These are phyloP conservation scores for Aspergillus neotritici DNA, from an alignment of 2,329 filamentous ascomycete species.

Conservation along the genomic window DNA sequence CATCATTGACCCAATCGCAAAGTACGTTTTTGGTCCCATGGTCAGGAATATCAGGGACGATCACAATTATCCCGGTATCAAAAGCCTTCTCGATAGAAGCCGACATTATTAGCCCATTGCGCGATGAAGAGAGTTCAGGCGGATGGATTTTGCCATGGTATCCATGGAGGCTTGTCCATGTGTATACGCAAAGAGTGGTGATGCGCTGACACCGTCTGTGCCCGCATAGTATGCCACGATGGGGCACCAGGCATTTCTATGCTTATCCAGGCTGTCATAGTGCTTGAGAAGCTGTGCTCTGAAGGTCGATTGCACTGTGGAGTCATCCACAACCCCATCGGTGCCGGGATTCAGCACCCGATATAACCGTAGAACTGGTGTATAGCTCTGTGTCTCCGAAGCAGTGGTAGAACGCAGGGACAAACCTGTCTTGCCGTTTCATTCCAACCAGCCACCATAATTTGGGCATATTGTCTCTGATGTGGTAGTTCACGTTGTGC, in stretches of 20 bases:
- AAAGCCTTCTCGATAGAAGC: not conserved
- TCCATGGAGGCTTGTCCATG: slow-evolving; percentile 2
- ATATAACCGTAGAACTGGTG: no score
- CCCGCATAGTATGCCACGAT: not conserved
- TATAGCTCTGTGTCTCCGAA: no score
- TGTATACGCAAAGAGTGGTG: not conserved
- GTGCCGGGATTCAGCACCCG: no score
- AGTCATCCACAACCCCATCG: not conserved
- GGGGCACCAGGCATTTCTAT: slow-evolving; percentile 2
- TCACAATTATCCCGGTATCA: slow-evolving; percentile 1
- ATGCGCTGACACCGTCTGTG: not conserved
- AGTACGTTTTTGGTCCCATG: not conserved
- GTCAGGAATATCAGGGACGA: slow-evolving; percentile 4
- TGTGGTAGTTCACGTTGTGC: no score
- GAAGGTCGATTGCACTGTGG: not conserved
- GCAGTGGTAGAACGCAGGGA: no score
- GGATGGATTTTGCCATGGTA: slow-evolving; percentile 1
- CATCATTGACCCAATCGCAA: not conserved
- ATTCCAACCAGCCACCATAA: no score
- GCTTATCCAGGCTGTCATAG: slow-evolving; percentile 1
- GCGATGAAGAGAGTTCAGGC: not conserved
- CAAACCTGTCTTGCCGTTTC: no score
- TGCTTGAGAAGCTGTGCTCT: not conserved
- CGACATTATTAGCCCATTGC: not conserved
- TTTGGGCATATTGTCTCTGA: no score